Evolutionary conservation across 768 basidiomycete species (phyloP), one percentile per base, ranked within the genome.

Genomic region (Melanogaster broomeanus): DNA sequence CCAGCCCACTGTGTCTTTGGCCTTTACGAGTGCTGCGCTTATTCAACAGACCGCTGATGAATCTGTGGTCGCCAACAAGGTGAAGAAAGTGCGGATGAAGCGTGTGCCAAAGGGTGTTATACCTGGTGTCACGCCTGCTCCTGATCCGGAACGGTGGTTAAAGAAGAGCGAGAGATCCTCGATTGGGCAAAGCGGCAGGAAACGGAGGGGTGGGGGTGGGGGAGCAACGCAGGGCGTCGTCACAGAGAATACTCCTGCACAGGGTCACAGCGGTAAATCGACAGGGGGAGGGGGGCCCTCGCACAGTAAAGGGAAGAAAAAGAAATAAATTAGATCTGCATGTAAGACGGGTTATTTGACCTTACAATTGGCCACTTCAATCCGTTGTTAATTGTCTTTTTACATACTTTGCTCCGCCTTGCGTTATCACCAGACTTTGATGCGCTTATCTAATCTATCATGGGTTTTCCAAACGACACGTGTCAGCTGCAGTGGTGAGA

Each of bases 141-240:
- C 91, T 28, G 90, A 93, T 71, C 89, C 90, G 22, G 90, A 93
- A 67, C 75, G 90, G 55, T 93, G 90, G 90, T 66, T 93, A 53
- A 93, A 93, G 81, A 93, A 90, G 74, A 87, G 82, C 46, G 88
- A 91, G 66, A 75, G 89, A 43, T 78, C 86, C 13, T 80, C 76
- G 24, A 82, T 80, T 64, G 63, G 61, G 33, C 74, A 74, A 16
- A 74, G 76, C 46, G 77, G 77, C 37, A 81, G 70, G 63, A 76
- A 81, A 65, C 80, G 79, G 58, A 82, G 77, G 60, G 74, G 72
- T 24, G 75, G 71, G 28, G 76, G 76, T 18, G 78, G 80, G 40
- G 83, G 82, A 34, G 87, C 88, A 19, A 90, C 87, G 13, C 90
- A 91, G 69, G 90, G 90, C 19, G 63, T 68, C 28, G 61, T 69